These are phyloP conservation scores for Gymnopilus junonius DNA, from an alignment of 768 basidiomycete species.

Conservation along the genomic window DNA sequence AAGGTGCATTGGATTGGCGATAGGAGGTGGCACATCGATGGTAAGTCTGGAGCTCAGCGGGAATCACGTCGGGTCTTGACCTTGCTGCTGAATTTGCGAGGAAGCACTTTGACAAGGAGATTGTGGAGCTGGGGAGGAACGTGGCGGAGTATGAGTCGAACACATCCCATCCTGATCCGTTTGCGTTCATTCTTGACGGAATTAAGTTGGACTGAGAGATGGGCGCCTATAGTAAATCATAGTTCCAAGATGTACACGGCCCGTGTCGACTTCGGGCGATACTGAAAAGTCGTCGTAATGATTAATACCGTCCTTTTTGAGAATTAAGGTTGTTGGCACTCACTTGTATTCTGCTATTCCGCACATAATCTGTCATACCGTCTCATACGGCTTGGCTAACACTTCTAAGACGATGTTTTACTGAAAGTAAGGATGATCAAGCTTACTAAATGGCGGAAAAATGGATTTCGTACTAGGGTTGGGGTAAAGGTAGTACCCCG, in stretches of 20 bases:
- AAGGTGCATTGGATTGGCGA: conserved; percentile 32
- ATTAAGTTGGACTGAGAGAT: conserved; percentile 14
- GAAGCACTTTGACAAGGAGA: conserved; percentile 22
- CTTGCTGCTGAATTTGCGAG: conserved; percentile 29
- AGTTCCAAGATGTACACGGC: background rate
- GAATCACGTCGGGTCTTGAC: conserved; percentile 30
- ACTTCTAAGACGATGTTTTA: too few relatives aligned
- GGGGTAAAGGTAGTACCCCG: too few relatives aligned
- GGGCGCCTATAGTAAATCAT: background rate
- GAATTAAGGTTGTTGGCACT: background rate
- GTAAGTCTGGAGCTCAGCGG: conserved; percentile 33
- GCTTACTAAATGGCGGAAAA: too few relatives aligned
- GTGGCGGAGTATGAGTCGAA: conserved; percentile 24
- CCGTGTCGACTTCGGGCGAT: background rate
- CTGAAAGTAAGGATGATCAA: too few relatives aligned
- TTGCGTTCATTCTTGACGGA: conserved; percentile 23
- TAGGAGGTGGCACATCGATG: conserved; percentile 26
- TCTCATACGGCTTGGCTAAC: too few relatives aligned
- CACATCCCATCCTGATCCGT: conserved; percentile 27
- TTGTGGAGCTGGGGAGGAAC: conserved; percentile 20
- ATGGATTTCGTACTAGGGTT: too few relatives aligned
- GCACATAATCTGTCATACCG: too few relatives aligned
- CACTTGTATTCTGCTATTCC: too few relatives aligned
- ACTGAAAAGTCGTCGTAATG: background rate
- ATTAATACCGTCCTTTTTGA: background rate